These are phyloP conservation scores for Pholiota adiposa DNA, from an alignment of 1,284 basidiomycete genomes.

Conservation along the genomic window DNA sequence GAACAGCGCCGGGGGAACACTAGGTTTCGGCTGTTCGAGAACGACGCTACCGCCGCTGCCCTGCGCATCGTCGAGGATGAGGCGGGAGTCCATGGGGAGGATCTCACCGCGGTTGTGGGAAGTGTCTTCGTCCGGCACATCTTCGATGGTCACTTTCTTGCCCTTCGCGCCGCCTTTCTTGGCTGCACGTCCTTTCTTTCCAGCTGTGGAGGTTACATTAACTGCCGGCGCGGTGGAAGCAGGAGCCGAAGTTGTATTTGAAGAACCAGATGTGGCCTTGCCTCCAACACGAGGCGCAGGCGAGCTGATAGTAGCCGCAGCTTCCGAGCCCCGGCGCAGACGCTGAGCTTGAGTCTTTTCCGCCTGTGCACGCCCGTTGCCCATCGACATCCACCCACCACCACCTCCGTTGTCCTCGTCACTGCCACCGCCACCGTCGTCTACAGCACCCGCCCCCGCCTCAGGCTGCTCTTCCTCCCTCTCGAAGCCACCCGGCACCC, in stretches of 20 bases:
- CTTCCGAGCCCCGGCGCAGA: conserved; percentile 34
- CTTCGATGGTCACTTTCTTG: conserved; percentile 48
- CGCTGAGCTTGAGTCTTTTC: conserved; percentile 27
- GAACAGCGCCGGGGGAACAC: conserved; percentile 39
- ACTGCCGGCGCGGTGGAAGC: neutral
- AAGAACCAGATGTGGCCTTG: neutral
- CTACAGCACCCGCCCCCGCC: conserved; percentile 12
- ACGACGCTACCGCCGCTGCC: conserved; percentile 21
- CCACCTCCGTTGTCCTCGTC: conserved; percentile 7
- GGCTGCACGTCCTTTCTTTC: neutral
- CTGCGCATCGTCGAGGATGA: conserved; percentile 35
- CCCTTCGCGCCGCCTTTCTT: conserved; percentile 31
- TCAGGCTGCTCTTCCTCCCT: conserved; percentile 1
- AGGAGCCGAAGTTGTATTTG: neutral
- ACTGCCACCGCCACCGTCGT: conserved; percentile 12
- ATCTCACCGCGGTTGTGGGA: conserved; percentile 33
- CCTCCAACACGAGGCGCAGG: conserved; percentile 12
- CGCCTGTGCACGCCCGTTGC: conserved; percentile 15
- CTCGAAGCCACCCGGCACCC: conserved; percentile 22
- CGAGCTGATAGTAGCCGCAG: conserved; percentile 24
- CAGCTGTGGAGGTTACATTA: neutral
- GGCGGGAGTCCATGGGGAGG: conserved; percentile 39
- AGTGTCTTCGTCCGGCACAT: conserved; percentile 50
- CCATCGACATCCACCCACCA: conserved; percentile 7
- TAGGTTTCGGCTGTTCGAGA: conserved; percentile 42